Percentiles rank a stretch among this genome's conserved stretches.
These are phyloP conservation scores for Raphidocelis subcapitata DNA, from an alignment of 139 green algal genomes.

Conservation along the genomic window DNA sequence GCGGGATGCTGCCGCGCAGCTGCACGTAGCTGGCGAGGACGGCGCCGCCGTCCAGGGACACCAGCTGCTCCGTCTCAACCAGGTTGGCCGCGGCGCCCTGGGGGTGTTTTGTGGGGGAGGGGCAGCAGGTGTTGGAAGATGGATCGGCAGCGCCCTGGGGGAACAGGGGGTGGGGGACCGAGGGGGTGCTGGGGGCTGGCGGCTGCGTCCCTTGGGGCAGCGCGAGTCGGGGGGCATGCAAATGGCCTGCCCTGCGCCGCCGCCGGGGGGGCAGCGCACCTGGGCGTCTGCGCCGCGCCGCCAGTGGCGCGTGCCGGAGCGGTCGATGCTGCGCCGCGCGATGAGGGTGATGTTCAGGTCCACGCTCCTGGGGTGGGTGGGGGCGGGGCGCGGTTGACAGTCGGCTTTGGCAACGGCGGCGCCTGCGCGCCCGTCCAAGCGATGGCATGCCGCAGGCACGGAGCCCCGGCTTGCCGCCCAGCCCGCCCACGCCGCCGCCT, in stretches of 20 bases:
- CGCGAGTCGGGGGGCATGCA: too few species aligned
- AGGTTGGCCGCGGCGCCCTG: conserved; percentile 77
- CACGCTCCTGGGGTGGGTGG: not conserved
- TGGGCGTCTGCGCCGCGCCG: conserved; percentile 70
- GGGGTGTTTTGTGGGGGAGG: not conserved
- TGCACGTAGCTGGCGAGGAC: conserved; percentile 61
- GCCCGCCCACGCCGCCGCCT: too few species aligned
- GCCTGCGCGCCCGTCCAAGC: not conserved
- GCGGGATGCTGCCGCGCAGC: conserved; percentile 78
- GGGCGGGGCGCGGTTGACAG: not conserved
- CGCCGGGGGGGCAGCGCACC: too few species aligned
- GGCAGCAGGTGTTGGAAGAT: not conserved
- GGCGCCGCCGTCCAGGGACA: conserved; percentile 40
- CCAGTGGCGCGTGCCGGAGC: conserved; percentile 83
- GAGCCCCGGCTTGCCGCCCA: not conserved
- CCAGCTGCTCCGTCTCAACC: conserved; percentile 90
- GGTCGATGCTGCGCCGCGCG: conserved; percentile 49
- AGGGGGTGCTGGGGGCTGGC: not conserved
- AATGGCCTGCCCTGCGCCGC: too few species aligned
- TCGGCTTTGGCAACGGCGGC: too few species aligned
- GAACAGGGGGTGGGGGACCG: not conserved
- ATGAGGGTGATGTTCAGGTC: conserved; percentile 56
- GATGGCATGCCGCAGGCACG: conserved; percentile 8
- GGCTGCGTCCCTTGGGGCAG: too few species aligned
- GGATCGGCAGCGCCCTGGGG: too few species aligned